Percentiles rank a stretch among this genome's conserved stretches.
phyloP scores from a whole-genome alignment of 2,329 filamentous ascomycete species.

The Pyrenochaeta sp. region DNA sequence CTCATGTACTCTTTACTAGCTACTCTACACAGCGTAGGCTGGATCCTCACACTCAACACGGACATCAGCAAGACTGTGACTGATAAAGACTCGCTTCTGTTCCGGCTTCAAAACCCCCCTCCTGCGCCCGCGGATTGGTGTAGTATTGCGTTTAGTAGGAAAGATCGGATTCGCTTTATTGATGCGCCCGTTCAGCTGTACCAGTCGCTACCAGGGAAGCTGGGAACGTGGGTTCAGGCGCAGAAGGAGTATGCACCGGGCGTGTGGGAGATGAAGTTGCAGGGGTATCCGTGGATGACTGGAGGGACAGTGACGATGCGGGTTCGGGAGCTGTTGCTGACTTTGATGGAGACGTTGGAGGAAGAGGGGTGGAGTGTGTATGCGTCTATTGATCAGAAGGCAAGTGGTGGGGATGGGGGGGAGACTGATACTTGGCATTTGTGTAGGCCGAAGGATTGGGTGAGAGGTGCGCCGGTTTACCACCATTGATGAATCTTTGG shows the following conservation, averaged over 20 bases:
- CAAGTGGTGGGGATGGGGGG: constrained; percentile 17
- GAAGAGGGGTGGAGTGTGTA: constrained; percentile 52
- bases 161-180: constrained; percentile 43
- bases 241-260: constrained; percentile 20
- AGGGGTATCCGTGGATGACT: constrained; percentile 44
- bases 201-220: constrained; percentile 11
- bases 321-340: constrained; percentile 47
- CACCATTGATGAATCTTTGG: constrained; percentile 16
- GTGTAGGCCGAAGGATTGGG: constrained; percentile 31
- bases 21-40: constrained; percentile 32
- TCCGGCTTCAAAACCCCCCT: constrained; percentile 44
- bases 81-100: constrained; percentile 40
- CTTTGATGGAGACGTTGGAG: constrained; percentile 47
- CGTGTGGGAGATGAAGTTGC: constrained; percentile 45
- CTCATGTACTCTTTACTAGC: constrained; percentile 45
- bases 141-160: constrained; percentile 44
- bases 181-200: constrained; percentile 30
- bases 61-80: constrained; percentile 49
- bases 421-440: constrained; percentile 40
- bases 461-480: constrained; percentile 30
- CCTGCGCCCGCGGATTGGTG: constrained; percentile 51
- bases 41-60: constrained; percentile 49
- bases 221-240: constrained; percentile 20
- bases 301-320: constrained; percentile 47
- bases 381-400: constrained; percentile 50